phyloP scores from a whole-genome alignment of 2,329 filamentous ascomycete genomes.

The Venturia pyrina region DNA sequence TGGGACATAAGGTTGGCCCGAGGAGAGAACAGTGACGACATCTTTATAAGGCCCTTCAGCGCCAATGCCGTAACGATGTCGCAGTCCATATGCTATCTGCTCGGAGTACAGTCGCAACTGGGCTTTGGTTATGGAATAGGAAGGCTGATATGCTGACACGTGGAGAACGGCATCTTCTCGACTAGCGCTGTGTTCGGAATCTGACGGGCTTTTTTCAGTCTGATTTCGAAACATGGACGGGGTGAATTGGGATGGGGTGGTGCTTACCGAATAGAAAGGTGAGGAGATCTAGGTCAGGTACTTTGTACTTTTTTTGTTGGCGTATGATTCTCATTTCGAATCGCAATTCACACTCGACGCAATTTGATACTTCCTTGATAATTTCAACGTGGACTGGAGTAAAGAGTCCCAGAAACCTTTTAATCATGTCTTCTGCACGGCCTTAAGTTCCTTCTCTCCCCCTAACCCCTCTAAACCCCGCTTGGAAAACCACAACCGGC shows the following conservation, averaged over 20 bases:
- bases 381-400: no score
- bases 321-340: conserved; percentile 10
- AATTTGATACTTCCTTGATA: no score
- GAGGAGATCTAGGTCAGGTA: conserved; percentile 7
- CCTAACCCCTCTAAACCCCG: background rate
- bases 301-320: background rate
- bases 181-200: conserved; percentile 10
- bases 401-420: no score
- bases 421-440: background rate
- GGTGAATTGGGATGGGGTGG: background rate
- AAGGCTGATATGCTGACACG: conserved; percentile 46
- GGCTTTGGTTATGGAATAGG: conserved; percentile 43
- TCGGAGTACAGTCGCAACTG: conserved; percentile 39
- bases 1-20: conserved; percentile 46
- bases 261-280: conserved; percentile 11
- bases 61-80: conserved; percentile 45
- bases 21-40: conserved; percentile 45
- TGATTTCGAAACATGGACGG: background rate
- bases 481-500: background rate
- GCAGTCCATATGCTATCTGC: conserved; percentile 46
- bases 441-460: background rate
- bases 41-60: conserved; percentile 34
- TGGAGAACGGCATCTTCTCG: conserved; percentile 30
- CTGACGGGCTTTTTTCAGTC: background rate
- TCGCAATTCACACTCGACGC: background rate